phyloP scores from a whole-genome alignment of 805 yeast species.

The Saccharomyces kudriavzevii region DNA sequence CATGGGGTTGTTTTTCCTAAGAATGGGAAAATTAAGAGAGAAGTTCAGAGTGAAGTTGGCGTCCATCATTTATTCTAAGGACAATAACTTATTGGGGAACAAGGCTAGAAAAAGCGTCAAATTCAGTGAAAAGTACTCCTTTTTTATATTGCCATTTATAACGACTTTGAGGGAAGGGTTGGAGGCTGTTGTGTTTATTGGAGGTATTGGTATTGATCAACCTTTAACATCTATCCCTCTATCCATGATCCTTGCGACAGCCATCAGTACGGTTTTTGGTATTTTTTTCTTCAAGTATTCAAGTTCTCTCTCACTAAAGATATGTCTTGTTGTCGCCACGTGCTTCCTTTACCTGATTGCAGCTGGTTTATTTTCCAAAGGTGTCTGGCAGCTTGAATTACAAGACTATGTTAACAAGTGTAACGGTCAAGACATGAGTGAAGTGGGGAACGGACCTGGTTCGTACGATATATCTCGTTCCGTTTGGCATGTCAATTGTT shows the following conservation, averaged over 20 bases:
- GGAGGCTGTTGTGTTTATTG: constrained; percentile 86
- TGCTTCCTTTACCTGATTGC: constrained; percentile 78
- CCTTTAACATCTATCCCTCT: constrained; percentile 59
- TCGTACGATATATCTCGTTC: constrained; percentile 72
- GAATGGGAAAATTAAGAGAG: constrained; percentile 72
- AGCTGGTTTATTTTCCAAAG: constrained; percentile 78
- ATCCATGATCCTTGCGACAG: constrained; percentile 51
- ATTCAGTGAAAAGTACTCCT: constrained; percentile 53
- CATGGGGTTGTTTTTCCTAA: constrained; percentile 78
- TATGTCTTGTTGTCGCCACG: constrained; percentile 65
- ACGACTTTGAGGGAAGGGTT: constrained; percentile 85
- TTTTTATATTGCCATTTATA: constrained; percentile 72
- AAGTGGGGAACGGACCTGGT: constrained; percentile 89
- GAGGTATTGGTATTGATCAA: constrained; percentile 75
- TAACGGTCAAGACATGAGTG: constrained; percentile 77
- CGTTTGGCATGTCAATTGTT: constrained; percentile 92
- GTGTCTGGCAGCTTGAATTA: constrained; percentile 84
- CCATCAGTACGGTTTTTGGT: constrained; percentile 58
- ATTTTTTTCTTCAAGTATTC: constrained; percentile 67
- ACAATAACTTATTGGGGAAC: constrained; percentile 10
- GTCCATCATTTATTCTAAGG: constrained; percentile 31
- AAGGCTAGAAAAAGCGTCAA: constrained; percentile 23
- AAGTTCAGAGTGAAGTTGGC: constrained; percentile 69
- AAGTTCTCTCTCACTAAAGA: constrained; percentile 63
- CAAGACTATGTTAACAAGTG: constrained; percentile 68